Evolutionary conservation across 805 yeast species (phyloP), one percentile per base, ranked within the genome.

Genomic region (Candida silvicultrix): DNA sequence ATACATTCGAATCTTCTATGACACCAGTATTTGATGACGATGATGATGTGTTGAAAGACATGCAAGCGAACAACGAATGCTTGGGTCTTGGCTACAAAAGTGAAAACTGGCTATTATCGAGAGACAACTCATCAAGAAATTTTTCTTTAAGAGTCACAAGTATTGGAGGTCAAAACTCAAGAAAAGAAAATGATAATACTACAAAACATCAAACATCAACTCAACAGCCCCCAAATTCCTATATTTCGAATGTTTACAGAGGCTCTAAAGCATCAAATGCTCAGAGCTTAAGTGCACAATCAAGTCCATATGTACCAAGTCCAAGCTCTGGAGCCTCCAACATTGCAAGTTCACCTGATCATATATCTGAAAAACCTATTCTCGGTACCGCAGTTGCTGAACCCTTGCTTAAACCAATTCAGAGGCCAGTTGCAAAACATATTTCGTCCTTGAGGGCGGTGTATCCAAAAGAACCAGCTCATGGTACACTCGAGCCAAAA

Each of bases 1-100:
- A 41, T 19, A 51, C 56, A 4, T 58, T 57, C 36, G 63, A 57
- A 25, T 53, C 55, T 2, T 46, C 54, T 11, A 57, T 58, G 63
- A 36, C 52, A 2, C 50, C 60, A 5, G 43, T 58, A 4, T 56
- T 54, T 36, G 52, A 48, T 19, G 63, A 57, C 28, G 57, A 55
- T 2, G 35, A 42, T 9, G 47, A 47, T 4, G 5, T 19, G 5
- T 23, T 23, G 2, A 38, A 37, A 22, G 23, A 18, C 10, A 4
- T 36, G 3, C 5, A 48, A 2, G 20, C n/a, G 2, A n/a, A 41
- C 14, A 19, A 23, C 35, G 11, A 31, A 12, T 50, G 52, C 37
- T 56, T 58, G 56, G 40, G 46, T 2, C 23, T 51, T 10, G 44
- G 53, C 8, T 7, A 14, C 8, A 37, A 20, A 21, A 37, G 25